Conservation (phyloP, 441 rosid genomes). For the Gossypium laxum region DNA sequence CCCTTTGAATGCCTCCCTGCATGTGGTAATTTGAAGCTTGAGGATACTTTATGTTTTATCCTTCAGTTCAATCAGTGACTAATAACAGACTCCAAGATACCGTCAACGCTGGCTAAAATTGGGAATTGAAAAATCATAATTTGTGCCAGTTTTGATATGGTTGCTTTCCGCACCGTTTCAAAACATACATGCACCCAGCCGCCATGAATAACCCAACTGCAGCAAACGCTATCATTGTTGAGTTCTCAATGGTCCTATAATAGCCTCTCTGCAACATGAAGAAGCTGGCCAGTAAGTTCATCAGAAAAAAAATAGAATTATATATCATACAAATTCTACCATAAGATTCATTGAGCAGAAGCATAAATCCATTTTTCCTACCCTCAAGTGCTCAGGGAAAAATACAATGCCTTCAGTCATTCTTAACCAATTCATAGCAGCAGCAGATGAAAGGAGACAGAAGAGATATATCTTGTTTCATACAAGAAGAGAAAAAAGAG, state of each 20-base stretch:
- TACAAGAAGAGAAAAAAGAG: background rate
- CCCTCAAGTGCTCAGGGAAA: conserved; percentile 6
- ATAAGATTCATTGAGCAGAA: background rate
- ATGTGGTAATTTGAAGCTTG: background rate
- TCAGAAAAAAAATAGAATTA: background rate
- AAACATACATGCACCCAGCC: conserved; percentile 64
- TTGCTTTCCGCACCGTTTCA: conserved; percentile 85
- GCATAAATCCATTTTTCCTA: conserved; percentile 8
- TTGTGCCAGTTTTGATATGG: conserved; percentile 79
- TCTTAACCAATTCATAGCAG: background rate
- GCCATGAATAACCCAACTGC: conserved; percentile 60
- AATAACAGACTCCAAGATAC: conserved; percentile 10
- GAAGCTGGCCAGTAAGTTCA: conserved; percentile 12
- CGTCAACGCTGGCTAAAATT: conserved; percentile 5
- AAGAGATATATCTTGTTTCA: background rate
- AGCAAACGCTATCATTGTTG: conserved; percentile 54
- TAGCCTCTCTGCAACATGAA: conserved; percentile 58
- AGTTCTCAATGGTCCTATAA: conserved; percentile 48
- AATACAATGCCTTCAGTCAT: background rate
- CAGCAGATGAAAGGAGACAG: background rate
- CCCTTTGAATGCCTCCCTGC: background rate
- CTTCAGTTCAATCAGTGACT: conserved; percentile 8
- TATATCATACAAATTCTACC: background rate
- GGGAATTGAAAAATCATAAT: conserved; percentile 25
- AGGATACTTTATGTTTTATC: background rate